Percentiles rank a stretch among this genome's conserved stretches.
Conservation (phyloP, 306 rosid genomes). For the Oxytropis ochrocephala region DNA sequence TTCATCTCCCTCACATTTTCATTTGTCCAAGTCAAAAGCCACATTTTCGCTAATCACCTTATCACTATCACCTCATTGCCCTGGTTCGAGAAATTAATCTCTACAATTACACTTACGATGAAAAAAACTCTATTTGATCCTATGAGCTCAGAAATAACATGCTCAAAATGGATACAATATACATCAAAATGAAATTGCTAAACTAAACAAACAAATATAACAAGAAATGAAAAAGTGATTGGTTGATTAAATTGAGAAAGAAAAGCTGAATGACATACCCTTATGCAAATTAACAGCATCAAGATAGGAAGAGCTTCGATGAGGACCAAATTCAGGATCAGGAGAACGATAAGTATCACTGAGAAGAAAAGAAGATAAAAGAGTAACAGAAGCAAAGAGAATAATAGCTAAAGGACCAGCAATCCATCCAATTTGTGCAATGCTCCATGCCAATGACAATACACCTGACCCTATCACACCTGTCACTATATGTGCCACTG, state of each 20-base stretch:
- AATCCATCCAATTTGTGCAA: constrained; percentile 58
- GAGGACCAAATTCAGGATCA: constrained; percentile 47
- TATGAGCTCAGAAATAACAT: not conserved
- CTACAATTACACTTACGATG: no score
- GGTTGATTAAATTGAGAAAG: no score
- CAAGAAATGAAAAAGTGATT: no score
- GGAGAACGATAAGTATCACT: constrained; percentile 42
- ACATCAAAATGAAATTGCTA: not conserved
- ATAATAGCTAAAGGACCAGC: constrained; percentile 41
- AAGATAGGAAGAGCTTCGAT: constrained; percentile 34
- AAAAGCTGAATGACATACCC: constrained; percentile 6
- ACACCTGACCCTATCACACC: constrained; percentile 63
- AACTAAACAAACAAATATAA: not conserved
- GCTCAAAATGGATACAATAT: no score
- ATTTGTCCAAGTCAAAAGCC: not conserved
- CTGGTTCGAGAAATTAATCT: no score
- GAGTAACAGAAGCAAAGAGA: constrained; percentile 36
- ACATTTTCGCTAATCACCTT: not conserved
- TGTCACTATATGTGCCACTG: constrained; percentile 51
- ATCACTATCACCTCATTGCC: constrained; percentile 13
- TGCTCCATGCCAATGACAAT: constrained; percentile 49
- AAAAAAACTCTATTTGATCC: not conserved
- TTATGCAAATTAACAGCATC: constrained; percentile 36
- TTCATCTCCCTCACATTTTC: not conserved
- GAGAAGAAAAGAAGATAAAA: constrained; percentile 40